Evolutionary conservation across 2,329 filamentous ascomycete species (phyloP).

Genomic region (Harringtonia aguacate): DNA sequence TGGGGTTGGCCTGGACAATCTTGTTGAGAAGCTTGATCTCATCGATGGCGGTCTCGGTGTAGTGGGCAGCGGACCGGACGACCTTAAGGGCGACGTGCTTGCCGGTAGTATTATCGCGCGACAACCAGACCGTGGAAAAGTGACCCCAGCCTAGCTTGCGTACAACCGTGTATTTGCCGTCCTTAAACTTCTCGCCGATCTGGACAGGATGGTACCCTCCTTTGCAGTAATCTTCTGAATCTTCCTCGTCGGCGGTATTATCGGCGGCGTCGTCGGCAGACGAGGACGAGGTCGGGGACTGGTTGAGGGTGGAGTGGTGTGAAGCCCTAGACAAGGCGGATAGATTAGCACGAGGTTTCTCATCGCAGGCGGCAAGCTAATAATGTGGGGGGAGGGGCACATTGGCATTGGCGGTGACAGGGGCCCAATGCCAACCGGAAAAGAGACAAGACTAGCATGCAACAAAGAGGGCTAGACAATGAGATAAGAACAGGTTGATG

Average conservation of each 20-base stretch:
- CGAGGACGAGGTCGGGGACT: slow-evolving; percentile 67
- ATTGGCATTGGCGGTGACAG: background rate
- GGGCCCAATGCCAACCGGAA: background rate
- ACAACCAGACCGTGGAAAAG: slow-evolving; percentile 92
- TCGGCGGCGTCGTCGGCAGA: slow-evolving; percentile 77
- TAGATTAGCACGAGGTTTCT: background rate
- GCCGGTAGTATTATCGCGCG: slow-evolving; percentile 71
- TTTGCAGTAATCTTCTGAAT: slow-evolving; percentile 98
- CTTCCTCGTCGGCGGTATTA: slow-evolving; percentile 94
- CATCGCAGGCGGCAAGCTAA: background rate
- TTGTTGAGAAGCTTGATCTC: slow-evolving; percentile 97
- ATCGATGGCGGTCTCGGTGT: slow-evolving; percentile 96
- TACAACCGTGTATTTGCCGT: slow-evolving; percentile 91
- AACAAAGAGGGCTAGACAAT: background rate
- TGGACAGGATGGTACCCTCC: slow-evolving; percentile 94
- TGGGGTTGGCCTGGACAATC: slow-evolving; percentile 89
- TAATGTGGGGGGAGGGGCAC: background rate
- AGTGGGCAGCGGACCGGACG: slow-evolving; percentile 93
- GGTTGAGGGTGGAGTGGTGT: slow-evolving; percentile 48
- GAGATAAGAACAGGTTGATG: background rate
- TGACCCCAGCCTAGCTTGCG: slow-evolving; percentile 97
- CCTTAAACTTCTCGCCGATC: slow-evolving; percentile 94
- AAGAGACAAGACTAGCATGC: background rate
- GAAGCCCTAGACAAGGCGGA: slow-evolving; percentile 15
- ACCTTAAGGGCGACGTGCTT: slow-evolving; percentile 98